These are phyloP conservation scores for Plasmodium knowlesi DNA, from an alignment of 169 alveolate species.

Conservation along the genomic window DNA sequence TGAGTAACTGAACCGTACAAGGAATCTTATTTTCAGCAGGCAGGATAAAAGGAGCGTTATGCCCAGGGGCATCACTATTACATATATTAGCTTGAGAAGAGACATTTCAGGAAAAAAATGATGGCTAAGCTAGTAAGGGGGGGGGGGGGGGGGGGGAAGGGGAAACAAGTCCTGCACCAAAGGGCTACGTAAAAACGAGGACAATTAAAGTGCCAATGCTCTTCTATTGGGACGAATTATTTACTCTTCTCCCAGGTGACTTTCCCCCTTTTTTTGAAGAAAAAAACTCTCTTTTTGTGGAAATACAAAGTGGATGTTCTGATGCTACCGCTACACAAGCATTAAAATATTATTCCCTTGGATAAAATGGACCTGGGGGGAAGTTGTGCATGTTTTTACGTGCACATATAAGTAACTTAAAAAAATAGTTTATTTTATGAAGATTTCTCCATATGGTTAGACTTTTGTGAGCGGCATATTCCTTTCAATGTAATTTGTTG, in stretches of 20 bases:
- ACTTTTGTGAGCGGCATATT: background rate
- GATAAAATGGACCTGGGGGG: background rate
- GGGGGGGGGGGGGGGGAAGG: background rate
- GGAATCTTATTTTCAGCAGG: conserved; percentile 56
- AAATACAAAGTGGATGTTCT: background rate
- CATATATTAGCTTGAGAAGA: conserved; percentile 38
- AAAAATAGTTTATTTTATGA: background rate
- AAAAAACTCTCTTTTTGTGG: background rate
- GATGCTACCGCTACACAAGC: background rate
- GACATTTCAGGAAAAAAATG: conserved; percentile 21
- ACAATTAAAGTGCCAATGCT: background rate
- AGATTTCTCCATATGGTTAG: background rate
- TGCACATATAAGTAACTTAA: background rate
- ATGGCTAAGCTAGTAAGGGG: background rate
- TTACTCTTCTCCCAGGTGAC: background rate
- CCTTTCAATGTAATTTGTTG: background rate
- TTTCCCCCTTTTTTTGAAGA: background rate
- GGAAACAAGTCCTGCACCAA: background rate
- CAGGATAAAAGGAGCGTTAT: conserved; percentile 66
- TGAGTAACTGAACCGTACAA: conserved; percentile 57
- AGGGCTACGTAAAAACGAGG: background rate
- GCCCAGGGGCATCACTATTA: conserved; percentile 70
- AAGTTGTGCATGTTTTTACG: background rate
- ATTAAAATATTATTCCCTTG: background rate
- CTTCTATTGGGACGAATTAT: background rate